Evolutionary conservation across 352 stramenopile genomes (phyloP), one percentile per base, ranked within the genome.

Genomic region (Albugo candida): DNA sequence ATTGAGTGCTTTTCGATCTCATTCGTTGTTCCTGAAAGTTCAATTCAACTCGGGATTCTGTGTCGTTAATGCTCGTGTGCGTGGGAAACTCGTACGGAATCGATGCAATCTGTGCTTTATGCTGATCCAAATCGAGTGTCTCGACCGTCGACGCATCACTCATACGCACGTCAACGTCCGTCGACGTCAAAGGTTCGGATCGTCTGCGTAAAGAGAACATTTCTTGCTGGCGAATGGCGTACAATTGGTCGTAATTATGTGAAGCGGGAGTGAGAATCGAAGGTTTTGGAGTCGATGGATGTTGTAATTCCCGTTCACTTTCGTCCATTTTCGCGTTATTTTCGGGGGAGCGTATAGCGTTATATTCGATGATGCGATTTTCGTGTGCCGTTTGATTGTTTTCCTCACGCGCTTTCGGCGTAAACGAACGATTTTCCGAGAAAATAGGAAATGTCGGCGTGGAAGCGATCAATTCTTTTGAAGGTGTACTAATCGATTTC

Each of bases 101-200:
- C 24, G 24, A 31, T 31, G 24, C 24, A 31, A 31, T 31, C 8
- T 31, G 24, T 8, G 24, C 24, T 8, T 31, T 31, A 10, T 31
- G 24, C 3, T 31, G 24, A 31, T 84, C 64, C 49, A 80, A 49
- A 37, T 62, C 64, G 2, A 59, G 51, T 21, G 54, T 66, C 1
- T 43, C 42, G n/a, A 78, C 60, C 2, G 58, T 63, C 5, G 47
- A 61, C 10, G 48, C 61, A 24, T 71, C 64, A 48, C 60, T 75
- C 63, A 81, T 79, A 12, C 56, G 21, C 14, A 67, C 66, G 43
- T 72, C 60, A 11, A 57, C 56, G 16, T 73, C 57, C 12, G 43
- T 10, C 3, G 24, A 31, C 8, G 24, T 8, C 8, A 8, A 31
- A 10, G 24, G 24, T 31, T 31, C 24, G 3, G 24, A 31, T 31